Conservation (phyloP, 176 grass and related monocot genomes). For the Bonia amplexicaulis region DNA sequence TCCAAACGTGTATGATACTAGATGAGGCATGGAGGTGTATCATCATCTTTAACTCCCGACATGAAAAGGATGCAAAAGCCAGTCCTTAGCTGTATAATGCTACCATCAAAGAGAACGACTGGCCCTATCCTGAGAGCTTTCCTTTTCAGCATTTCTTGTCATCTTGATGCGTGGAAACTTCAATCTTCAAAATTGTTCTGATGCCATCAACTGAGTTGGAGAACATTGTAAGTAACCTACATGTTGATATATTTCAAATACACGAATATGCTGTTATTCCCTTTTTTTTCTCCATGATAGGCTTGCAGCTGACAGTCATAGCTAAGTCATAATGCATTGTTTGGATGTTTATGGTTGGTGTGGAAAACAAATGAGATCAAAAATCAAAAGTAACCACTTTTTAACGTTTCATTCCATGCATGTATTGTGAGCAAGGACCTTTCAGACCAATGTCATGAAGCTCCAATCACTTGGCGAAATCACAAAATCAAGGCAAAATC, state of each 20-base stretch:
- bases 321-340: neutral
- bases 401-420: neutral
- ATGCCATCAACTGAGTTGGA: neutral
- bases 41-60: neutral
- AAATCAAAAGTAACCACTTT: neutral
- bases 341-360: neutral
- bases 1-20: no score
- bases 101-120: neutral
- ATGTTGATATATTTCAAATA: neutral
- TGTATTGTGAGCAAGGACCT: no score
- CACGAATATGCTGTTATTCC: neutral
- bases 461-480: no score
- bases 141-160: neutral
- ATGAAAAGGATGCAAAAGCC: constrained; percentile 1
- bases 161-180: neutral
- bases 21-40: neutral
- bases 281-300: neutral
- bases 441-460: no score
- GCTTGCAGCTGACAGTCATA: neutral
- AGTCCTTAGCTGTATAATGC: neutral
- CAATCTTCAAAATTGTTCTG: neutral
- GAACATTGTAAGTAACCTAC: neutral
- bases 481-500: no score
- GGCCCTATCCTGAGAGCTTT: neutral
- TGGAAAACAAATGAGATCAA: neutral